A percentile compares a stretch with the other conserved stretches of the same genome.
These are phyloP conservation scores for Coemansia sp. DNA, from an alignment of 192 early-diverging fungal genomes.

Conservation along the genomic window DNA sequence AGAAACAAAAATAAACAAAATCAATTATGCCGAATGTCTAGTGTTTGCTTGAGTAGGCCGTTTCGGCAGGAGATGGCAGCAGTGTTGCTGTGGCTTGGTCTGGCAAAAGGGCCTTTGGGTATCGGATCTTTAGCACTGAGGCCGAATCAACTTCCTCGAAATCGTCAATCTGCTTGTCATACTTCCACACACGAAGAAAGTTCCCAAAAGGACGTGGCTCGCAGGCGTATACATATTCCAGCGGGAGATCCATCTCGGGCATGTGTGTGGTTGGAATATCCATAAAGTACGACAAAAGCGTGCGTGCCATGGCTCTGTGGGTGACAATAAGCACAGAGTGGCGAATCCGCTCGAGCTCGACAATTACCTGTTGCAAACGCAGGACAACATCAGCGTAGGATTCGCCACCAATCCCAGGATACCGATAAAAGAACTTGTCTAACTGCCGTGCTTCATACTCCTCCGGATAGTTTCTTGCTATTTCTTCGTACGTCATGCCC, in stretches of 20 bases:
- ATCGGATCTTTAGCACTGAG: slow-evolving; percentile 42
- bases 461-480: slow-evolving; percentile 73
- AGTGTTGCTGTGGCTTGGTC: slow-evolving; percentile 14
- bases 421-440: slow-evolving; percentile 92
- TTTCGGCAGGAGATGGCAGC: slow-evolving; percentile 52
- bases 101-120: slow-evolving; percentile 25
- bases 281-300: slow-evolving; percentile 86
- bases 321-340: slow-evolving; percentile 85
- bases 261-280: slow-evolving; percentile 79
- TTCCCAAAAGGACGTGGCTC: slow-evolving; percentile 86
- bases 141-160: slow-evolving; percentile 46
- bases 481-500: slow-evolving; percentile 78
- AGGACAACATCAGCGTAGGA: slow-evolving; percentile 93
- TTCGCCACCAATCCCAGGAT: slow-evolving; percentile 96
- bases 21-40: neutral
- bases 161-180: slow-evolving; percentile 23
- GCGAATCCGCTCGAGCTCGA: slow-evolving; percentile 94
- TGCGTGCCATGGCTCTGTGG: slow-evolving; percentile 89
- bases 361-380: slow-evolving; percentile 86
- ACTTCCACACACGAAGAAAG: slow-evolving; percentile 43
- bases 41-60: slow-evolving; percentile 20
- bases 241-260: slow-evolving; percentile 77
- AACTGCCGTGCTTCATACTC: slow-evolving; percentile 77
- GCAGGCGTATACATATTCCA: slow-evolving; percentile 79
- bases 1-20: neutral